These are phyloP conservation scores for Psilocybe azurescens DNA, from an alignment of 768 basidiomycete species.

Conservation along the genomic window DNA sequence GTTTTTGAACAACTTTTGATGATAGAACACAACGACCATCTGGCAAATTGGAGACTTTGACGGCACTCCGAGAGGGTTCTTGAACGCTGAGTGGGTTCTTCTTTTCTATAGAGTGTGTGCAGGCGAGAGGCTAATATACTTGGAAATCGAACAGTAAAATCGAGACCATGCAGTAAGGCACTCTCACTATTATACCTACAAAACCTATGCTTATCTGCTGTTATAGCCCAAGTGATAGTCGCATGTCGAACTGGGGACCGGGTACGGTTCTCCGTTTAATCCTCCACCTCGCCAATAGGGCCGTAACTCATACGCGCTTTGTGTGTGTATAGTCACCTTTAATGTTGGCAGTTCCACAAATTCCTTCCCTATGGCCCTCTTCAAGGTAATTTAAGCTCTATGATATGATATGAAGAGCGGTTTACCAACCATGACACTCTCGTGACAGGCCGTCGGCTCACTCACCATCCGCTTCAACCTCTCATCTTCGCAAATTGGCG, in stretches of 20 bases:
- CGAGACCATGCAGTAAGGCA: constrained; percentile 38
- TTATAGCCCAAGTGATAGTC: constrained; percentile 37
- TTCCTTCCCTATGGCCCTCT: constrained; percentile 41
- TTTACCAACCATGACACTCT: too few species aligned
- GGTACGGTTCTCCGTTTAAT: constrained; percentile 17
- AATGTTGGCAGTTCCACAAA: constrained; percentile 31
- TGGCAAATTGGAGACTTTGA: constrained; percentile 45
- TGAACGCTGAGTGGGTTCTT: constrained; percentile 38
- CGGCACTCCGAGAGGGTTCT: constrained; percentile 40
- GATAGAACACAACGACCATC: constrained; percentile 32
- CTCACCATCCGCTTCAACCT: constrained; percentile 35
- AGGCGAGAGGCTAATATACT: not conserved
- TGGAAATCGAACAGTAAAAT: constrained; percentile 30
- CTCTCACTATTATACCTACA: not conserved
- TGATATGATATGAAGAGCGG: not conserved
- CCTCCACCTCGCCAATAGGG: not conserved
- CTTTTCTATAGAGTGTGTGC: not conserved
- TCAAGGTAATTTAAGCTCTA: constrained; percentile 29
- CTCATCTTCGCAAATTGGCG: constrained; percentile 36
- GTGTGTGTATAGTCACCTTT: constrained; percentile 30
- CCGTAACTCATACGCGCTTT: not conserved
- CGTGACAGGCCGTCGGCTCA: constrained; percentile 32
- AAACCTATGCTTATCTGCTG: not conserved
- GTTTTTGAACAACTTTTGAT: not conserved
- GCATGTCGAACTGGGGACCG: constrained; percentile 40